Conservation (phyloP, 495 filamentous ascomycete genomes). For the Parachaetomium inaequale region DNA sequence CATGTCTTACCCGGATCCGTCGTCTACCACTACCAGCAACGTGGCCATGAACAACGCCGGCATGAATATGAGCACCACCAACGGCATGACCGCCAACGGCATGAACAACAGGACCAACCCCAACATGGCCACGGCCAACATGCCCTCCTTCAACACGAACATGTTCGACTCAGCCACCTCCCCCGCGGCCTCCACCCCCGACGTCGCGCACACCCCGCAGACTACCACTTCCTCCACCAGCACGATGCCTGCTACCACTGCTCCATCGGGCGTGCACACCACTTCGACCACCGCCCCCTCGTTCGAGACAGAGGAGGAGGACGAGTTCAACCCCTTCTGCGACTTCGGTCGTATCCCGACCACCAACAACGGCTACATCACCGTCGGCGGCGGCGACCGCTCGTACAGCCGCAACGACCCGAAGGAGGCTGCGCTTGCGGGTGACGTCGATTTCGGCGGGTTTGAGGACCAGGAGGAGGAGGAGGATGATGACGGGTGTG, state of each 20-base stretch:
- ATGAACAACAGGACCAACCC: neutral
- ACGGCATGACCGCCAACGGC: too few relatives aligned
- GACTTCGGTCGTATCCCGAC: neutral
- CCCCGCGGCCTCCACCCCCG: neutral
- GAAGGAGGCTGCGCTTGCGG: neutral
- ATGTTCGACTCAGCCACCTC: neutral
- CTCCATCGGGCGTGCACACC: neutral
- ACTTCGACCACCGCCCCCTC: neutral
- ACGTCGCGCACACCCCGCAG: neutral
- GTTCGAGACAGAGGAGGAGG: neutral
- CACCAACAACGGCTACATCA: neutral
- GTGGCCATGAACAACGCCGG: too few relatives aligned
- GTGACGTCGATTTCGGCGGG: neutral
- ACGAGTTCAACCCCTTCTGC: neutral
- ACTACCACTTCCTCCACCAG: neutral
- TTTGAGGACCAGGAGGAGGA: neutral
- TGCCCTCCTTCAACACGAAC: neutral
- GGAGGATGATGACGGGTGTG: neutral
- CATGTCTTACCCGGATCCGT: neutral
- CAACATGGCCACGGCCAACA: neutral
- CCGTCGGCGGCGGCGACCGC: neutral
- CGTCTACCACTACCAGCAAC: neutral
- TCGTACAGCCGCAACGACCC: neutral
- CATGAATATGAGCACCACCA: neutral
- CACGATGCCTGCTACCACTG: neutral